Percentiles rank a stretch among this genome's conserved stretches.
These are phyloP conservation scores for Teratosphaeria viscida DNA, from an alignment of 2,329 filamentous ascomycete species.

Conservation along the genomic window DNA sequence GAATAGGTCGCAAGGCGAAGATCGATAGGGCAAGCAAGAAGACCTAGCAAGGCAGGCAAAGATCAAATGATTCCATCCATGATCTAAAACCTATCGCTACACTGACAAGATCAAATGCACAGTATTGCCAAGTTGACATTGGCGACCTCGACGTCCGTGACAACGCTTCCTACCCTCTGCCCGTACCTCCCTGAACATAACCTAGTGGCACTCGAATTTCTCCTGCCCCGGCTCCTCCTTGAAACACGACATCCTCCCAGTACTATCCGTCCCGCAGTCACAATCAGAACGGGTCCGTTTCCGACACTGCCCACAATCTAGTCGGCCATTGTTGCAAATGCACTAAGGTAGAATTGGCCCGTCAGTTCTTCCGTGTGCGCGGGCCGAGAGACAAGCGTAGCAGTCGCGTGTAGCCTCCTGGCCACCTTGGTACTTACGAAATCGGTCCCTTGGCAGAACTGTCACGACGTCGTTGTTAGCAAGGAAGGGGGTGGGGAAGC, in stretches of 20 bases:
- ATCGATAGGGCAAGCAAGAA: not conserved
- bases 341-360: not conserved
- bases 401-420: not conserved
- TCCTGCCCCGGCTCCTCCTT: not conserved
- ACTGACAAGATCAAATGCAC: not conserved
- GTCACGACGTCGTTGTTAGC: not conserved
- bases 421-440: not conserved
- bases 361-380: not conserved
- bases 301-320: not conserved
- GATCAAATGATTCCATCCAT: not conserved
- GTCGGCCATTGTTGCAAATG: not conserved
- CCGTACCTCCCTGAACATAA: not conserved
- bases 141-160: not conserved
- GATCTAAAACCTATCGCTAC: not conserved
- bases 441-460: not conserved
- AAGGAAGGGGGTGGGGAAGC: not conserved
- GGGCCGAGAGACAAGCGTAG: not conserved
- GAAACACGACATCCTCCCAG: not conserved
- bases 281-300: not conserved
- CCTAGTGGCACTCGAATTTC: not conserved
- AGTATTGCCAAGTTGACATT: not conserved
- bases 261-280: not conserved
- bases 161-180: not conserved
- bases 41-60: not conserved
- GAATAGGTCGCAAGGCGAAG: not conserved